Evolutionary conservation across 2,329 filamentous ascomycete species (phyloP).

Genomic region (Ophiostoma pallidulum): DNA sequence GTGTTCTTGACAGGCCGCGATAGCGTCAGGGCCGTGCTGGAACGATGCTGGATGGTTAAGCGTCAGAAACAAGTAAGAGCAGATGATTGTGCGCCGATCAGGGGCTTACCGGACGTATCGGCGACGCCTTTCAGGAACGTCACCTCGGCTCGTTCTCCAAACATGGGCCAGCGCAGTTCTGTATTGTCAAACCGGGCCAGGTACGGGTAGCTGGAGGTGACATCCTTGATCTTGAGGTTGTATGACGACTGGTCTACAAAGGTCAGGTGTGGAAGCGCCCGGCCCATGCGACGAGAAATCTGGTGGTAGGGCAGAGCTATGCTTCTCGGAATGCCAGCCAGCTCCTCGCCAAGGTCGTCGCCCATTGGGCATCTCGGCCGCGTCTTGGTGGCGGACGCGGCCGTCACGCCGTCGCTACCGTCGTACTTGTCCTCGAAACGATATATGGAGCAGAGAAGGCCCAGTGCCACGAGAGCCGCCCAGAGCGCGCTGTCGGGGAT

Average conservation of each 20-base stretch:
- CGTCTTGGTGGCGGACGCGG: conserved; percentile 24
- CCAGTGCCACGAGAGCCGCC: conserved; percentile 42
- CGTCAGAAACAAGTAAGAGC: too few species aligned
- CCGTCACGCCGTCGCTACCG: conserved; percentile 37
- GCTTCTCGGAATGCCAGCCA: conserved; percentile 37
- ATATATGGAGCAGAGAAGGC: conserved; percentile 45
- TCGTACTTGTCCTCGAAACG: conserved; percentile 43
- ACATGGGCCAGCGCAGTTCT: conserved; percentile 45
- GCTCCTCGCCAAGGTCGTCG: conserved; percentile 41
- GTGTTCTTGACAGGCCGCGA: conserved; percentile 43
- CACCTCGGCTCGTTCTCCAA: conserved; percentile 41
- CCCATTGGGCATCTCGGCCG: conserved; percentile 34
- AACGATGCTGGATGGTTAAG: too few species aligned
- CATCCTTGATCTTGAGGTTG: conserved; percentile 41
- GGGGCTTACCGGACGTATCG: too few species aligned
- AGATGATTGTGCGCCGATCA: too few species aligned
- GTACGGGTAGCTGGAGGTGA: conserved; percentile 40
- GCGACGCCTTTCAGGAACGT: conserved; percentile 42
- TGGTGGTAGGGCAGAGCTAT: conserved; percentile 43
- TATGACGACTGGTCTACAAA: conserved; percentile 46
- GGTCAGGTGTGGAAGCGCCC: conserved; percentile 42
- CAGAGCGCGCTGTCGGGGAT: conserved; percentile 44
- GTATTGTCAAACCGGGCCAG: conserved; percentile 43
- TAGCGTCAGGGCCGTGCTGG: conserved; percentile 41
- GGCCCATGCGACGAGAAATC: conserved; percentile 40